Evolutionary conservation across 495 filamentous ascomycete genomes (phyloP), one percentile per base, ranked within the genome.

Genomic region (Trichoderma reesei): DNA sequence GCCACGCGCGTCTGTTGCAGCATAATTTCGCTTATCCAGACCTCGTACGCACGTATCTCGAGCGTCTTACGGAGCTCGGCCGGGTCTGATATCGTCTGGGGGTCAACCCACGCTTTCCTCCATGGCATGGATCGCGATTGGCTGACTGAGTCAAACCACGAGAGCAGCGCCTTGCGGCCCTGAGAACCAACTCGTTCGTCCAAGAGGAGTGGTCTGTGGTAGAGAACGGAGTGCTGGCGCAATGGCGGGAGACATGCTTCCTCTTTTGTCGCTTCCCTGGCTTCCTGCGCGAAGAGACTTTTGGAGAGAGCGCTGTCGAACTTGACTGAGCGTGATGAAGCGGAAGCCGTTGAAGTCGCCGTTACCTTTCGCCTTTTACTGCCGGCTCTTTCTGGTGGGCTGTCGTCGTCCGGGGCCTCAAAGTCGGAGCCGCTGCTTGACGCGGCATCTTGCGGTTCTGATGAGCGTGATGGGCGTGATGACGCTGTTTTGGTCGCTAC

Each of bases 21-120:
- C 79, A 81, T 81, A 62, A 77, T 71, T 63, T 81, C 79, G 68
- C 77, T 79, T 66, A 81, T 78, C 72, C 76, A 79, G 63, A 81
- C 79, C 63, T 81, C 73, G 67, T 81, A 81, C 36, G 79, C 79
- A 65, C 79, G 75, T 5, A 66, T 71, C 59, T 72, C 68, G 46
- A 78, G 72, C 44, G 41, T 51, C 54, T 61, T 10, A 13, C 68
- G 71, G 10, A 73, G 66, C 6, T 60, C 60, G 1, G 39, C 6
- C 44, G 18, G n/a, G 14, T 68, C 13, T 44, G 56, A 39, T 63
- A 54, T 48, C 64, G 59, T 18, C 14, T 33, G 13, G 42, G 72
- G 66, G 48, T 76, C 65, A 9, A 74, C 64, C 73, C 77, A 82
- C 13, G 75, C 46, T 61, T 79, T 78, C 63, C 78, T 73, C 78